Base-by-base conservation (phyloP, 176 grass and related monocot genomes). In the Melocanna baccifera region DNA sequence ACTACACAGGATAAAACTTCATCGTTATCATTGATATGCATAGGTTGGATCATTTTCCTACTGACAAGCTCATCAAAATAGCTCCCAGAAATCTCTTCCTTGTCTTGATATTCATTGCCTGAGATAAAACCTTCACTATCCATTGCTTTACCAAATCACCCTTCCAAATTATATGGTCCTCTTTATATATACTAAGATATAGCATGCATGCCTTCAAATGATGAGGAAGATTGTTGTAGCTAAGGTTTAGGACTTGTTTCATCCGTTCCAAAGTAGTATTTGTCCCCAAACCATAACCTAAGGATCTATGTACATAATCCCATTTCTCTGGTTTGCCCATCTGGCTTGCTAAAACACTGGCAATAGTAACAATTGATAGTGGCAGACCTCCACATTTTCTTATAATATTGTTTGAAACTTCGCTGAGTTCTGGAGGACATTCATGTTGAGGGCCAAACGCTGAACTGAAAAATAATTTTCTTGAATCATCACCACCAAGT, bases 301-400 rank as follows among this genome's bases (percentile, higher is more conserved):
- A 57, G 55, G 55, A 57, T 23, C 1, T 57, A n/a, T n/a, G 0
- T 57, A 57, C 20, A 10, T 57, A 9, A 23, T 57, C 20, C 55
- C 6, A 57, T 57, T 57, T 47, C 9, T 85, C n/a, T 23, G 1
- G 5, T 45, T 22, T 59, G 0, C 13, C 36, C 2, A 50, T 26
- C 19, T 67, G 43, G 11, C 71, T 68, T 15, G 47, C 48, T 8
- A 85, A 22, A 4, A 85, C 48, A 2, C 20, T 47, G 1, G 83
- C 83, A 32, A 85, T 69, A 29, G 62, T 69, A 15, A 67, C 50
- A 68, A 12, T 45, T 18, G 82, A 61, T 22, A 84, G 32, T 19
- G 82, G 82, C 32, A 84, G 8, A 42, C 82, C 61, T 41, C 82
- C 71, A 40, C 62, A 76, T 67, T 76, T 84, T 67, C 2, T 57